Evolutionary conservation across 352 stramenopile genomes (phyloP), one percentile per base, ranked within the genome.

Genomic region (Phytophthora idaei): DNA sequence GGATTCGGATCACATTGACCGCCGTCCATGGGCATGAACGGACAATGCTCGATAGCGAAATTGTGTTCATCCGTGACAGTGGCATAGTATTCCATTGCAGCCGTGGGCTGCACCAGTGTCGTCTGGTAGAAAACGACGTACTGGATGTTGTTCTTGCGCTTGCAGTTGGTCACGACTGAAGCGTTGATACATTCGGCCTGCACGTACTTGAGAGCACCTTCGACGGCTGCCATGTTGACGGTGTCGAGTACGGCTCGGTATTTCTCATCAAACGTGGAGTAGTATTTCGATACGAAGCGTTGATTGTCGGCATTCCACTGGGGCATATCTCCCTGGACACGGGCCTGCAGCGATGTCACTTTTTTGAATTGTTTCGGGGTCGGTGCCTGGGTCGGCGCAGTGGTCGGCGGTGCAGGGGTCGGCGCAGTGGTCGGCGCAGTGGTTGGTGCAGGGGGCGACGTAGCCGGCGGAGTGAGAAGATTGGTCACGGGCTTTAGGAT

Each of bases 101-200:
- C 71, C 0, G 52, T n/a, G 1, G 79, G 76, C 57, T 90, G 79
- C 21, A 77, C 77, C 12, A 89, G 48, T 8, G 71, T 79, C 29
- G 71, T 89, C 76, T 90, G 61, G 73, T 90, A 91, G 49, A 90
- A 87, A 5, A 78, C 76, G 3, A 92, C 59, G 61, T 84, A 81
- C 54, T 81, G 68, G 65, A 90, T 73, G 52, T 70, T 81, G 66
- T 80, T 91, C 55, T 86, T 88, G 32, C 82, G 81, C 29, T 64
- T 69, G 57, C 78, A 87, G 55, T 80, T 58, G 34, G 54, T 62
- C 12, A 83, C 50, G 5, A 76, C 74, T 1, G 64, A 72, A 3
- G 61, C 27, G 57, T 87, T 87, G 61, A 91, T 89, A 62, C 76
- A 81, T 50, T 91, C 82, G 7, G 82, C 77, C 48, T 85, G 75